A percentile compares a stretch with the other conserved stretches of the same genome.
phyloP scores from a whole-genome alignment of 192 early-diverging fungal species.

The Backusella sp. region DNA sequence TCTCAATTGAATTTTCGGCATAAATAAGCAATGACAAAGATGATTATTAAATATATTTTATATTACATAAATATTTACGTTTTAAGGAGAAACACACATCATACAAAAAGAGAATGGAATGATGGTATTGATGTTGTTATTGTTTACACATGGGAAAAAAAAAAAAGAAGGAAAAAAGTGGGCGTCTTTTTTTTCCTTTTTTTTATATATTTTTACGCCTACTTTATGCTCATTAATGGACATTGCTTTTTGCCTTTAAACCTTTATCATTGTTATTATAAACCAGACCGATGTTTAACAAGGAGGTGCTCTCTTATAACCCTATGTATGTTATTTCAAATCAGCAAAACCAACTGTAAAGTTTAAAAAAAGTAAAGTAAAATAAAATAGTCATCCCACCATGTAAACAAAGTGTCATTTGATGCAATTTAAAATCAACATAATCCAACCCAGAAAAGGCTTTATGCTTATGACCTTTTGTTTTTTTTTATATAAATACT shows the following conservation, averaged over 20 bases:
- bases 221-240: neutral
- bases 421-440: neutral
- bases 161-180: neutral
- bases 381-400: neutral
- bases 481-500: neutral
- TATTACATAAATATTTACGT: conserved; percentile 6
- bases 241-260: neutral
- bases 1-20: neutral
- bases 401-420: neutral
- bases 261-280: neutral
- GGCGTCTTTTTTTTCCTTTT: neutral
- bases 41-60: neutral
- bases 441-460: neutral
- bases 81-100: neutral
- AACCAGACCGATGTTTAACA: neutral
- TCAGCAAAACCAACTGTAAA: neutral
- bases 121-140: neutral
- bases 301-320: neutral
- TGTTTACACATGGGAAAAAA: conserved; percentile 1
- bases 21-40: neutral
- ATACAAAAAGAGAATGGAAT: neutral
- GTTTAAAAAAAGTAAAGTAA: neutral
- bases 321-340: neutral
- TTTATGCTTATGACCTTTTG: neutral
- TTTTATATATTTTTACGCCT: neutral